Evolutionary conservation across 129 eudicot species (phyloP).

Genomic region (Chrysanthemum makinoi): DNA sequence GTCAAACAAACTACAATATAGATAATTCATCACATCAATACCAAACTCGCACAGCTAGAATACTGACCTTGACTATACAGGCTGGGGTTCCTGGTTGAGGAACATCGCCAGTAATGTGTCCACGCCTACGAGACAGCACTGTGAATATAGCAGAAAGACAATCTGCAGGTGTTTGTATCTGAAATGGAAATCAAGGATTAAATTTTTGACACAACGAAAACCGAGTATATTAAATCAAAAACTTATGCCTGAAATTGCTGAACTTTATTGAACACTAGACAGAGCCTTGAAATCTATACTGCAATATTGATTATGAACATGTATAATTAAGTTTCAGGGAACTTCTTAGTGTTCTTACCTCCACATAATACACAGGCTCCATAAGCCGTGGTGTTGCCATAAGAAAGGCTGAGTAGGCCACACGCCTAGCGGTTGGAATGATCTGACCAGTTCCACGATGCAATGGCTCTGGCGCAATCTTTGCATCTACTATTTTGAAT

Average conservation of each 20-base stretch:
- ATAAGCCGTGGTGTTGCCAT: conserved; percentile 99
- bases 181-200: conserved; percentile 30
- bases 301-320: background rate
- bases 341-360: conserved; percentile 42
- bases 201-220: background rate
- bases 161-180: conserved; percentile 98
- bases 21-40: background rate
- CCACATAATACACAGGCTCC: conserved; percentile 97
- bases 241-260: background rate
- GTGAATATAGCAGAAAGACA: conserved; percentile 96
- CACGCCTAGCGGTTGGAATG: conserved; percentile 98
- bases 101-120: conserved; percentile 96
- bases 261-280: conserved; percentile 3
- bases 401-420: conserved; percentile 92
- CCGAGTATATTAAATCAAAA: background rate
- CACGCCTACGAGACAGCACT: conserved; percentile 92
- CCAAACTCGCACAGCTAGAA: conserved; percentile 4
- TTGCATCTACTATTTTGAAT: conserved; percentile 96
- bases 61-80: conserved; percentile 88
- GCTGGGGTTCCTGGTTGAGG: conserved; percentile 99
- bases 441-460: conserved; percentile 96
- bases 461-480: conserved; percentile 92
- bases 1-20: conserved; percentile 8
- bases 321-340: background rate
- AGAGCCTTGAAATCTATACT: background rate